These are phyloP conservation scores for Hymenotorrendiella dingleyae DNA, from an alignment of 2,329 filamentous ascomycete genomes.

Conservation along the genomic window DNA sequence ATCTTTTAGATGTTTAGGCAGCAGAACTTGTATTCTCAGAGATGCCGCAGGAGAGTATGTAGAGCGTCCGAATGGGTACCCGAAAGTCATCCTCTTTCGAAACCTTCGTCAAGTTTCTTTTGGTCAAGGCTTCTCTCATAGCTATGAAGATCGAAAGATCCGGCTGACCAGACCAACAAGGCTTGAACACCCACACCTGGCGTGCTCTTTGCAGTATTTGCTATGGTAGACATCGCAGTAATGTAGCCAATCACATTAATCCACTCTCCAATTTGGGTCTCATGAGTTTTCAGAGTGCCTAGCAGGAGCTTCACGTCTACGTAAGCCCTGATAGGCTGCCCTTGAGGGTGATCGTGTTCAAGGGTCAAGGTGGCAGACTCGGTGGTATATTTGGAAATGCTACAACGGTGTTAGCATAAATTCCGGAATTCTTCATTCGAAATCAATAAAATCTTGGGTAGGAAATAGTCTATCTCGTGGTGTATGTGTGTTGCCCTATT, in stretches of 20 bases:
- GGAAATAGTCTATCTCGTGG: no score
- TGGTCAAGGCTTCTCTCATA: constrained; percentile 51
- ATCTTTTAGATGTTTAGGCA: no score
- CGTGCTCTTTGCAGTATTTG: constrained; percentile 23
- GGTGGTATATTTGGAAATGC: constrained; percentile 53
- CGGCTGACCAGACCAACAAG: constrained; percentile 70
- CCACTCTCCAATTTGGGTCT: constrained; percentile 74
- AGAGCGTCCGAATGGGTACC: no score
- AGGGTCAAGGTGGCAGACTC: constrained; percentile 56
- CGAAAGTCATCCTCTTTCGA: no score
- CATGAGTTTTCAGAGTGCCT: constrained; percentile 53
- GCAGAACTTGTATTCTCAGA: no score
- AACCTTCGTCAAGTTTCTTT: constrained; percentile 2
- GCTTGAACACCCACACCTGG: constrained; percentile 56
- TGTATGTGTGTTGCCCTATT: no score
- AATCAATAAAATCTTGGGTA: no score
- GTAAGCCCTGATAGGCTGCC: constrained; percentile 41
- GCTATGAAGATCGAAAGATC: constrained; percentile 60
- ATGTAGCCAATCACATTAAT: constrained; percentile 84
- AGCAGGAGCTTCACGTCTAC: constrained; percentile 72
- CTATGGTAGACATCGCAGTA: constrained; percentile 25
- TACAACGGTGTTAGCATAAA: no score
- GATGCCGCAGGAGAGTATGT: no score
- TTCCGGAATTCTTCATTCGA: no score
- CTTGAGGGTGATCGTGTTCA: constrained; percentile 57